Percentiles rank a stretch among this genome's conserved stretches.
Evolutionary conservation across 2,329 filamentous ascomycete genomes (phyloP).

Genomic region (Colletotrichum coccodes): DNA sequence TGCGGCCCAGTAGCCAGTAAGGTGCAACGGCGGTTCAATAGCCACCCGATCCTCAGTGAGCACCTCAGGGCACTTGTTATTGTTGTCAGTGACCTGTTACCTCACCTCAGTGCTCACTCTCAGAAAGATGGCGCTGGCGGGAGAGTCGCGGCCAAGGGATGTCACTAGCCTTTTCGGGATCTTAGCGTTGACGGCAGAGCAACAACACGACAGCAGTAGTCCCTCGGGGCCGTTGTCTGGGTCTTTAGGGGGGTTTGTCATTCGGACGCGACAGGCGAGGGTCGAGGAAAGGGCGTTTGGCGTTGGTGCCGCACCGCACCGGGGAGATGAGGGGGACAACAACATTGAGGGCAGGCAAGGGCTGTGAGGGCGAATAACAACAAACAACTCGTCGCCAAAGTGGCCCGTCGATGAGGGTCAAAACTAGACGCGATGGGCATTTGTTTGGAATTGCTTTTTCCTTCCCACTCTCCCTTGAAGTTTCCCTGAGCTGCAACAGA

Average conservation of each 20-base stretch:
- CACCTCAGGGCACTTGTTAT: not conserved
- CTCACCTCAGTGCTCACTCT: not conserved
- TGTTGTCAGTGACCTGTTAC: not conserved
- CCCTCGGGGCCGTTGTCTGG: not conserved
- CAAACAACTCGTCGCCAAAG: slow-evolving; percentile 2
- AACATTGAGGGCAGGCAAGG: slow-evolving; percentile 1
- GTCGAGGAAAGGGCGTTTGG: not conserved
- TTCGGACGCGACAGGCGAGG: slow-evolving; percentile 5
- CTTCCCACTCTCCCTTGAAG: not conserved
- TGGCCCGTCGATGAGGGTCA: not conserved
- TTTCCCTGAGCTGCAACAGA: not conserved
- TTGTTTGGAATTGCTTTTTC: not conserved
- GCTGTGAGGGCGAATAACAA: not conserved
- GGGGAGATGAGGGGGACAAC: not conserved
- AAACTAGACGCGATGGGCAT: not conserved
- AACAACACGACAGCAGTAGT: slow-evolving; percentile 9
- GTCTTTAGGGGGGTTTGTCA: not conserved
- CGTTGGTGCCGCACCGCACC: not conserved
- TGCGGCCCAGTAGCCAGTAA: not conserved
- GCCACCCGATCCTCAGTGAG: not conserved
- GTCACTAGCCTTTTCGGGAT: slow-evolving; percentile 5
- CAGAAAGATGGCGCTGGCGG: not conserved
- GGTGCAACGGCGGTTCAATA: not conserved
- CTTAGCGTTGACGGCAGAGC: slow-evolving; percentile 27
- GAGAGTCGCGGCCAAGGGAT: slow-evolving; percentile 18